Percentiles rank a stretch among this genome's conserved stretches.
phyloP scores from a whole-genome alignment of 2,329 filamentous ascomycete species.

The Dothideomycetes sp. region DNA sequence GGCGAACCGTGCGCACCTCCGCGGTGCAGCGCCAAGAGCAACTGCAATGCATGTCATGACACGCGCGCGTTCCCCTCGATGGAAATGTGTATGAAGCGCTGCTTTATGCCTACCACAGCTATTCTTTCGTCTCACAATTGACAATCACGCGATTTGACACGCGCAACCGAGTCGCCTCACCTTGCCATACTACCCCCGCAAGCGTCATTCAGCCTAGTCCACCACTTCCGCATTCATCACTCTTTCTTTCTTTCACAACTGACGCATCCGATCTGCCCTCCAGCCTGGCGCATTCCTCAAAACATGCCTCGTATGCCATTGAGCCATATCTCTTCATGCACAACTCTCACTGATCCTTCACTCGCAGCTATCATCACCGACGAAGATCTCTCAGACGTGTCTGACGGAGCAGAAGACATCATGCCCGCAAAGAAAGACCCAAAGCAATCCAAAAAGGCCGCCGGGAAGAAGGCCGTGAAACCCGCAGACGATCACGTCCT shows the following conservation, averaged over 20 bases:
- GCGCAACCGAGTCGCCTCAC: too few species aligned
- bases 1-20: too few species aligned
- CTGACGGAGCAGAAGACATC: slow-evolving; percentile 16
- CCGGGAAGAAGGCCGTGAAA: slow-evolving; percentile 16
- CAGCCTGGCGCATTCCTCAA: background rate
- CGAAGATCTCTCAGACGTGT: slow-evolving; percentile 20
- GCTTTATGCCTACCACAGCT: too few species aligned
- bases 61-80: too few species aligned
- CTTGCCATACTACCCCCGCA: too few species aligned
- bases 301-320: slow-evolving; percentile 11
- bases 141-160: too few species aligned
- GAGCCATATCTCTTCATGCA: too few species aligned
- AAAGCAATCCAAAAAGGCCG: slow-evolving; percentile 11
- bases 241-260: background rate
- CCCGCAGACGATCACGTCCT: slow-evolving; percentile 16
- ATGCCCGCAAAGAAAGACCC: slow-evolving; percentile 16
- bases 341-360: background rate
- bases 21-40: too few species aligned
- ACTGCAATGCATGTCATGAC: too few species aligned
- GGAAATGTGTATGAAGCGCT: too few species aligned
- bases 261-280: background rate
- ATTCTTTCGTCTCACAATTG: too few species aligned
- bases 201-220: too few species aligned
- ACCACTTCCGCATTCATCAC: slow-evolving; percentile 2
- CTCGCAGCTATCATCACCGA: slow-evolving; percentile 28